phyloP scores from a whole-genome alignment of 2,329 filamentous ascomycete genomes.

The Clonostachys chloroleuca region DNA sequence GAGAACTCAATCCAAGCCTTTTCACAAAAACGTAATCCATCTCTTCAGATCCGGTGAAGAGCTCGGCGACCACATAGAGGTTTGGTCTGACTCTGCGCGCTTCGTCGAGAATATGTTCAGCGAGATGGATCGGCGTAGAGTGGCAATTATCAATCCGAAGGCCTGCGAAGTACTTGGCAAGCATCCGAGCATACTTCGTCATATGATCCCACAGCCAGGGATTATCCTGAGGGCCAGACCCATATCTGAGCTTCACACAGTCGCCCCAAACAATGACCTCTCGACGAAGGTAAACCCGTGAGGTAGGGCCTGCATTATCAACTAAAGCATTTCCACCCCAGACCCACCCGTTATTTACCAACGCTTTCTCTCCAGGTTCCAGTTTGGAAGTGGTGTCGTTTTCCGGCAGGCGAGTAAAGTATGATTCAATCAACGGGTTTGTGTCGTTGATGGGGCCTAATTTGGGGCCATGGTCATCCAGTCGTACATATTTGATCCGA shows the following conservation, averaged over 20 bases:
- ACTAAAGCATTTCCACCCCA: constrained; percentile 94
- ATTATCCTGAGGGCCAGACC: constrained; percentile 73
- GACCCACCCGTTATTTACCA: constrained; percentile 98
- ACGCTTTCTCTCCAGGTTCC: constrained; percentile 68
- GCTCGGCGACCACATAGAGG: constrained; percentile 86
- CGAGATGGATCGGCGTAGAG: constrained; percentile 90
- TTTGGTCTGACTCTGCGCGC: constrained; percentile 85
- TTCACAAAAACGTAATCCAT: constrained; percentile 97
- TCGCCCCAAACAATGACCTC: constrained; percentile 99
- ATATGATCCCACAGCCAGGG: constrained; percentile 96
- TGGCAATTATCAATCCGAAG: constrained; percentile 98
- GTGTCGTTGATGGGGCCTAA: constrained; percentile 71
- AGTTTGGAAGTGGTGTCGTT: constrained; percentile 78
- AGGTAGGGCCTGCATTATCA: constrained; percentile 87
- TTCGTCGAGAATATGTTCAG: constrained; percentile 90
- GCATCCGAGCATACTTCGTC: constrained; percentile 83
- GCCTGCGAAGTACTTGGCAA: constrained; percentile 92
- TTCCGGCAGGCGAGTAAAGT: constrained; percentile 84
- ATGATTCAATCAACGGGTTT: constrained; percentile 84
- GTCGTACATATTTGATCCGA: constrained; percentile 86
- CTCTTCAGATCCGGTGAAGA: constrained; percentile 93
- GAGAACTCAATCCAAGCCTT: constrained; percentile 80
- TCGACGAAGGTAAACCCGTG: constrained; percentile 87
- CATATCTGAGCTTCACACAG: constrained; percentile 95
- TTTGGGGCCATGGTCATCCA: constrained; percentile 90